Percentiles rank a stretch among this genome's conserved stretches.
Evolutionary conservation across 2,329 filamentous ascomycete species (phyloP).

Genomic region (Leptographium procerum): DNA sequence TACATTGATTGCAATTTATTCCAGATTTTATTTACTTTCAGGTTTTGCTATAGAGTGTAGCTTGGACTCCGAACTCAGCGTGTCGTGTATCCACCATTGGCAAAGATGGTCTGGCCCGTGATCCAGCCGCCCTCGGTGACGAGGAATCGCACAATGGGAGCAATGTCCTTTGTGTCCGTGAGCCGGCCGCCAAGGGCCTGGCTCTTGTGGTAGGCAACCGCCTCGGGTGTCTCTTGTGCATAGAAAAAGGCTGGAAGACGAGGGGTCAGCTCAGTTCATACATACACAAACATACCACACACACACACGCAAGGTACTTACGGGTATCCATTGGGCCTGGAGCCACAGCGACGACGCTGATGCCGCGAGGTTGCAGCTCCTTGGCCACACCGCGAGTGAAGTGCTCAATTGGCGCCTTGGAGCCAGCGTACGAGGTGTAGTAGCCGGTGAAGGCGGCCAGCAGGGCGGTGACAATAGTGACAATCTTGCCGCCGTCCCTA

Average conservation of each 20-base stretch:
- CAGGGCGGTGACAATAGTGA: constrained; percentile 32
- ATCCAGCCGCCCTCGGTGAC: constrained; percentile 32
- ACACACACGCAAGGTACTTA: no score
- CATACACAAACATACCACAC: no score
- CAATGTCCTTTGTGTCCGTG: constrained; percentile 31
- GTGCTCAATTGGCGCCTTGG: constrained; percentile 27
- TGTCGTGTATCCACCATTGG: constrained; percentile 36
- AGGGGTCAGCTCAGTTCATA: background rate
- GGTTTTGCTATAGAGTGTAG: background rate
- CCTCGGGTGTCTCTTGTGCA: constrained; percentile 28
- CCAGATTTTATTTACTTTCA: background rate
- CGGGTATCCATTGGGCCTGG: constrained; percentile 30
- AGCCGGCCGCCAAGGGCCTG: constrained; percentile 29
- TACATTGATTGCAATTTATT: no score
- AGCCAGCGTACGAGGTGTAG: constrained; percentile 34
- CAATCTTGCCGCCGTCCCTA: constrained; percentile 32
- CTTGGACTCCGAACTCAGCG: constrained; percentile 19
- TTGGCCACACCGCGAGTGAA: constrained; percentile 25
- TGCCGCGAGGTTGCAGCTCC: constrained; percentile 19
- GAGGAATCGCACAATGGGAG: constrained; percentile 31
- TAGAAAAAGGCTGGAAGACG: constrained; percentile 29
- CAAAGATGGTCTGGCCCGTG: constrained; percentile 35
- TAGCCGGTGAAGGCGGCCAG: constrained; percentile 32
- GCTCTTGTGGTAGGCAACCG: constrained; percentile 32
- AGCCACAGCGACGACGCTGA: constrained; percentile 25